These are phyloP conservation scores for Neurospora sp. DNA, from an alignment of 495 filamentous ascomycete genomes.

Conservation along the genomic window DNA sequence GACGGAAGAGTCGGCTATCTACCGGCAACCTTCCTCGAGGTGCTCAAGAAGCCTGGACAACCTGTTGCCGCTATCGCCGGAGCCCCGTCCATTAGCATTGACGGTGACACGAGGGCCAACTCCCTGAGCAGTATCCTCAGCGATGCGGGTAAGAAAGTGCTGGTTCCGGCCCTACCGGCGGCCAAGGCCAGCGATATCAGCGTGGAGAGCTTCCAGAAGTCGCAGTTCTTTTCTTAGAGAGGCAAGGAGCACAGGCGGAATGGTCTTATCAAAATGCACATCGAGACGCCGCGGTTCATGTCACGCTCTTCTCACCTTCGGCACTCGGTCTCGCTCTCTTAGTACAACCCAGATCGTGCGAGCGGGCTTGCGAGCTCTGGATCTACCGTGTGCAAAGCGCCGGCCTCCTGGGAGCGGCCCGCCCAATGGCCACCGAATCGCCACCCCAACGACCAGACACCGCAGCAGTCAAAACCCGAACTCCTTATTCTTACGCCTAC, in stretches of 20 bases:
- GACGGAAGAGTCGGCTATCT: slow-evolving; percentile 88
- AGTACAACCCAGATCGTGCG: not conserved
- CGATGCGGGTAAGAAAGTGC: slow-evolving; percentile 20
- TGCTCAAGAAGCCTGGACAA: slow-evolving; percentile 50
- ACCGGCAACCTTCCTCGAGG: slow-evolving; percentile 79
- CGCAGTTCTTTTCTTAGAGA: slow-evolving; percentile 65
- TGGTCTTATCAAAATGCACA: not conserved
- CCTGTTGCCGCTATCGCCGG: slow-evolving; percentile 45
- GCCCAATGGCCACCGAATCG: not conserved
- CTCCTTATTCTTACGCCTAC: not conserved
- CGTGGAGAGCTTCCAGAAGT: slow-evolving; percentile 84
- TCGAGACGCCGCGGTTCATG: not conserved
- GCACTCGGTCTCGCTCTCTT: not conserved
- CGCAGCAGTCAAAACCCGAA: not conserved
- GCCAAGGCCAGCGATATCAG: slow-evolving; percentile 59
- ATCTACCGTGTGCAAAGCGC: not conserved
- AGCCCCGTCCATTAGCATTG: slow-evolving; percentile 35
- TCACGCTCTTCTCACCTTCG: not conserved
- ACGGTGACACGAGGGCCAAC: slow-evolving; percentile 28
- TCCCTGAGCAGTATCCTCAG: slow-evolving; percentile 34
- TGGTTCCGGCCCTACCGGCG: slow-evolving; percentile 37
- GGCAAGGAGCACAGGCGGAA: not conserved
- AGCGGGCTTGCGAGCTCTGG: not conserved
- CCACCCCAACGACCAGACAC: not conserved
- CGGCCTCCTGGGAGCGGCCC: not conserved